Evolutionary conservation across 2,329 filamentous ascomycete species (phyloP).

Genomic region (Pseudocercospora musae): DNA sequence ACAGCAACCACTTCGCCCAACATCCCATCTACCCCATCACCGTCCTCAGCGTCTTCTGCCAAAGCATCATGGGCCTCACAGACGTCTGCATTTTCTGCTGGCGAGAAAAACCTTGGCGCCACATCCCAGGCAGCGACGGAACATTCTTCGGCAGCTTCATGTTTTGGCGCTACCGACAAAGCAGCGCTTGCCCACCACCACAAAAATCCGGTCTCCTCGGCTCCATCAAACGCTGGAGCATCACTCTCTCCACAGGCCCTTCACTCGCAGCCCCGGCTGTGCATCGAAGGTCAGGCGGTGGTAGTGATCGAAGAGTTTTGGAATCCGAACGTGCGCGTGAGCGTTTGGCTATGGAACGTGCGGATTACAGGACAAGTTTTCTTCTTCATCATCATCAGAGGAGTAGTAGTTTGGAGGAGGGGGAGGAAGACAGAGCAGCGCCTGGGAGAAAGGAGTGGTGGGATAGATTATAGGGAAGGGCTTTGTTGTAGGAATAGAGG

Average conservation of each 20-base stretch:
- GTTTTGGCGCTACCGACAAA: slow-evolving; percentile 30
- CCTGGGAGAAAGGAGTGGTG: slow-evolving; percentile 30
- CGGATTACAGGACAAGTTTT: slow-evolving; percentile 25
- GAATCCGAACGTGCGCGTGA: slow-evolving; percentile 38
- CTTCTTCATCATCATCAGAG: too few species aligned
- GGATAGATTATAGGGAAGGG: slow-evolving; percentile 24
- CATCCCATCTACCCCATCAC: slow-evolving; percentile 57
- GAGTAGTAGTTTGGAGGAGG: slow-evolving; percentile 7
- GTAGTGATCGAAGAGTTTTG: slow-evolving; percentile 31
- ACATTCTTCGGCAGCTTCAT: slow-evolving; percentile 41
- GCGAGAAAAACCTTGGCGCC: slow-evolving; percentile 69
- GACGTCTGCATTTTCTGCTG: slow-evolving; percentile 66
- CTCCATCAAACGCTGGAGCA: slow-evolving; percentile 20
- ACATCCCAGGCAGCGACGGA: slow-evolving; percentile 47
- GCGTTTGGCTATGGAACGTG: slow-evolving; percentile 40
- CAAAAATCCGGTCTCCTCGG: slow-evolving; percentile 12
- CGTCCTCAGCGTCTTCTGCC: slow-evolving; percentile 54
- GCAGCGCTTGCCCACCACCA: slow-evolving; percentile 4
- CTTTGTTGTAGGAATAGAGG: not conserved
- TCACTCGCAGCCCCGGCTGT: too few species aligned
- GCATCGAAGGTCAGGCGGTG: slow-evolving; percentile 30
- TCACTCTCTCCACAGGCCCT: slow-evolving; percentile 13
- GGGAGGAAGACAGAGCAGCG: not conserved
- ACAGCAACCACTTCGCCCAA: slow-evolving; percentile 50
- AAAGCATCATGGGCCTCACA: slow-evolving; percentile 64